These are phyloP conservation scores for Sechiopsis laciniata DNA, from an alignment of 306 rosid genomes.

Conservation along the genomic window DNA sequence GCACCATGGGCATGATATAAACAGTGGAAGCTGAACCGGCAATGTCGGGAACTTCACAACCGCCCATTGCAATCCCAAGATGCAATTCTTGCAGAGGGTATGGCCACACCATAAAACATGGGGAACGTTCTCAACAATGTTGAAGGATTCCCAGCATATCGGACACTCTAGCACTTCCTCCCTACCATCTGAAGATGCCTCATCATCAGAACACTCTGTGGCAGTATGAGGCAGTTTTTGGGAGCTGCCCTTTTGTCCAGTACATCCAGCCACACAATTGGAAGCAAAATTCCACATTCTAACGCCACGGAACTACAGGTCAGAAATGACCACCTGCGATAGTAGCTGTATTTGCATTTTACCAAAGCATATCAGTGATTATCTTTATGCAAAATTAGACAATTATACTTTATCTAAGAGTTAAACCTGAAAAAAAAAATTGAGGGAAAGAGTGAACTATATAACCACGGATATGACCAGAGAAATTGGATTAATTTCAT, in stretches of 20 bases:
- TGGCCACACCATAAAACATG: conserved; percentile 98
- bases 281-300: conserved; percentile 94
- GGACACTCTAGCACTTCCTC: conserved; percentile 97
- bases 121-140: conserved; percentile 93
- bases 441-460: not conserved
- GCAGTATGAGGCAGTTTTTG: conserved; percentile 41
- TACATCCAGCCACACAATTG: conserved; percentile 65
- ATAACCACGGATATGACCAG: conserved; percentile 8
- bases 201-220: conserved; percentile 86
- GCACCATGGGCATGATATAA: conserved; percentile 98
- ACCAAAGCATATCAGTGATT: conserved; percentile 7
- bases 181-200: conserved; percentile 64
- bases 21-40: conserved; percentile 94
- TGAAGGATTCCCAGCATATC: conserved; percentile 92
- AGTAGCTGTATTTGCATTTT: conserved; percentile 10
- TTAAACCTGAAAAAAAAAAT: conserved; percentile 21
- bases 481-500: not conserved
- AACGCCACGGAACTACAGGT: conserved; percentile 20
- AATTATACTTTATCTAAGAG: conserved; percentile 21
- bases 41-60: conserved; percentile 83
- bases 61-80: conserved; percentile 92
- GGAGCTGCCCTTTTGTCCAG: conserved; percentile 46
- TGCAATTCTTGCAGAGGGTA: conserved; percentile 95
- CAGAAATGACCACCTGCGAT: conserved; percentile 5
- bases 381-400: not conserved